A percentile compares a stretch with the other conserved stretches of the same genome.
Evolutionary conservation across 2,329 filamentous ascomycete species (phyloP).

Genomic region (Aspergillus sp.): DNA sequence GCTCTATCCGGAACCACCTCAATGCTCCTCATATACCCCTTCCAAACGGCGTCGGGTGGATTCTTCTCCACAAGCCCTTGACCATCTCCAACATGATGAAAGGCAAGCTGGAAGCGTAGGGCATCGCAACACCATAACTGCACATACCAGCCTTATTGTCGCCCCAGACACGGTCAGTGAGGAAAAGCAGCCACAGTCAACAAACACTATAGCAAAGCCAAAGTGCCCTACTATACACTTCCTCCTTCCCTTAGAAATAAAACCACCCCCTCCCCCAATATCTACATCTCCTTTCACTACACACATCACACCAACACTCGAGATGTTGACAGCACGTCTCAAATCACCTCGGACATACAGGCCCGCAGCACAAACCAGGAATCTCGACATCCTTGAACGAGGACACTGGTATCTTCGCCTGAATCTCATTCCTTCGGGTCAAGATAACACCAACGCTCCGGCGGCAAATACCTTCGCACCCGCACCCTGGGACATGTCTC

Average conservation of each 20-base stretch:
- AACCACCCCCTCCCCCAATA: constrained; percentile 55
- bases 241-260: constrained; percentile 46
- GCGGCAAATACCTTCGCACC: not conserved
- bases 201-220: not conserved
- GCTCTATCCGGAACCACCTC: not conserved
- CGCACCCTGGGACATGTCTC: constrained; percentile 30
- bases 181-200: not conserved
- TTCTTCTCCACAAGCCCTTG: not conserved
- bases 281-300: constrained; percentile 48
- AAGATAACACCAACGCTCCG: not conserved
- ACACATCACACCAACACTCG: constrained; percentile 58
- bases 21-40: not conserved
- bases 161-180: not conserved
- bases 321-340: constrained; percentile 54
- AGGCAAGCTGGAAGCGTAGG: not conserved
- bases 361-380: constrained; percentile 51
- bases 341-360: constrained; percentile 55
- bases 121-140: not conserved
- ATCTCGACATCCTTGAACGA: constrained; percentile 63
- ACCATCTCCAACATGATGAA: not conserved
- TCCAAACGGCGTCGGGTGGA: constrained; percentile 17
- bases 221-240: not conserved
- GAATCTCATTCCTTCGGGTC: constrained; percentile 46
- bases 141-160: not conserved
- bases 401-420: constrained; percentile 73